phyloP scores from a whole-genome alignment of 75 land plant species.

The Gnetum montanum region DNA sequence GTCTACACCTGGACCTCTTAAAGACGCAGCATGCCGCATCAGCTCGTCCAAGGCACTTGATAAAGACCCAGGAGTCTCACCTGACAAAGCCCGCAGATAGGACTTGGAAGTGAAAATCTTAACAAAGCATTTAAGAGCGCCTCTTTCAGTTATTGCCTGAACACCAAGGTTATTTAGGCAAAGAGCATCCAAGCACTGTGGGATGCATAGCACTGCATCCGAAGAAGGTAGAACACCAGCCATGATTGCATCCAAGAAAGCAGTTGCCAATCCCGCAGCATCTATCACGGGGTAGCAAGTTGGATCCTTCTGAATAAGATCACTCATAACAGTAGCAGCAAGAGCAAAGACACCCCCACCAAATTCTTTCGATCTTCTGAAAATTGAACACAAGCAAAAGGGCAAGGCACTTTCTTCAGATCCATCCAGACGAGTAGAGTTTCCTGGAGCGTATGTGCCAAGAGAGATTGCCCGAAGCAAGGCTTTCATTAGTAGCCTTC shows the following conservation, averaged over 20 bases:
- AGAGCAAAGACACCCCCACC: slow-evolving; percentile 94
- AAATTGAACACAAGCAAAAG: slow-evolving; percentile 62
- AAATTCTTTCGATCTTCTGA: slow-evolving; percentile 79
- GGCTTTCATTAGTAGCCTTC: slow-evolving; percentile 65
- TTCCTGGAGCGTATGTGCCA: slow-evolving; percentile 94
- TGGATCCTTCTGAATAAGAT: slow-evolving; percentile 95
- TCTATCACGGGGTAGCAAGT: slow-evolving; percentile 81
- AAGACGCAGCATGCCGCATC: slow-evolving; percentile 83
- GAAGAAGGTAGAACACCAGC: slow-evolving; percentile 79
- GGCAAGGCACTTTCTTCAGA: slow-evolving; percentile 84
- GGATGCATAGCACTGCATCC: slow-evolving; percentile 83
- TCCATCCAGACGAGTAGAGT: slow-evolving; percentile 44
- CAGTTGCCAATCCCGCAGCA: slow-evolving; percentile 75
- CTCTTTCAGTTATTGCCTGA: slow-evolving; percentile 73
- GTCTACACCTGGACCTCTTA: slow-evolving; percentile 85
- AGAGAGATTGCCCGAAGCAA: slow-evolving; percentile 76
- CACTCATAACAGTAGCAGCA: slow-evolving; percentile 96
- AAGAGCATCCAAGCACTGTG: slow-evolving; percentile 84
- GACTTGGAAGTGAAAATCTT: slow-evolving; percentile 76
- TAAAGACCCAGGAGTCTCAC: slow-evolving; percentile 65
- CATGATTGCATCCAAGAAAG: slow-evolving; percentile 80
- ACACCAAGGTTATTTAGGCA: slow-evolving; percentile 83
- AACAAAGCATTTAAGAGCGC: slow-evolving; percentile 84
- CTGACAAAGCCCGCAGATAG: slow-evolving; percentile 60
- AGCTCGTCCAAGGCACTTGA: slow-evolving; percentile 90